Evolutionary conservation across 2,329 filamentous ascomycete species (phyloP).

Genomic region (Aspergillus ustus): DNA sequence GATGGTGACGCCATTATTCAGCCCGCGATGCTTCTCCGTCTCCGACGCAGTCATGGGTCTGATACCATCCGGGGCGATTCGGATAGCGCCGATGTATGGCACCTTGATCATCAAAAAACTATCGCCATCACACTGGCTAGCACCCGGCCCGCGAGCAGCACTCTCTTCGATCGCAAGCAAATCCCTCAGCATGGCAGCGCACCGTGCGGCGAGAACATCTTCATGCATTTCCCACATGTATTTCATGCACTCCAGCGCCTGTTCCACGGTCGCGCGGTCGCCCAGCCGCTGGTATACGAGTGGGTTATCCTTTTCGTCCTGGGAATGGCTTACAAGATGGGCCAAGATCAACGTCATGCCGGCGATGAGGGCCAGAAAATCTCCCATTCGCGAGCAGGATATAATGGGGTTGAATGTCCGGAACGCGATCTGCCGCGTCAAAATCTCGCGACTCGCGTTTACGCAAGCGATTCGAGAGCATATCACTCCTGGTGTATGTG

Average conservation of each 20-base stretch:
- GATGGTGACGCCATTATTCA: not conserved
- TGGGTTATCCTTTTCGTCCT: conserved; percentile 11
- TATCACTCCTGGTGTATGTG: conserved; percentile 39
- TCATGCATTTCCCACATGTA: conserved; percentile 29
- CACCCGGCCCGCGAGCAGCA: not conserved
- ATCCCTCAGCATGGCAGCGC: conserved; percentile 21
- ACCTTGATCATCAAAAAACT: not conserved
- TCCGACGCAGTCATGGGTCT: not conserved
- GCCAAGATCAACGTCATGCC: conserved; percentile 31
- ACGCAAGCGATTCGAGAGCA: conserved; percentile 57
- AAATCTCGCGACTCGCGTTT: conserved; percentile 56
- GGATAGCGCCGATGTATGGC: not conserved
- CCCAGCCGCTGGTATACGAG: conserved; percentile 45
- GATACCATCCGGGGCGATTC: not conserved
- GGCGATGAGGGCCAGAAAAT: conserved; percentile 35
- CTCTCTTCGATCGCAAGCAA: conserved; percentile 26
- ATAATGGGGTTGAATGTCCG: conserved; percentile 38
- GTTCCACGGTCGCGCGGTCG: conserved; percentile 49
- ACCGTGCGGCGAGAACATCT: conserved; percentile 38
- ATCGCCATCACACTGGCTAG: not conserved
- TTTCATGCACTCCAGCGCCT: conserved; percentile 43
- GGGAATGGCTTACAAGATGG: conserved; percentile 30
- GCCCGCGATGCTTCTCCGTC: not conserved
- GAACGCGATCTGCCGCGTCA: conserved; percentile 55
- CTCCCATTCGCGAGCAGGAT: conserved; percentile 30